These are phyloP conservation scores for Thelonectria blattea DNA, from an alignment of 2,329 filamentous ascomycete genomes.

Conservation along the genomic window DNA sequence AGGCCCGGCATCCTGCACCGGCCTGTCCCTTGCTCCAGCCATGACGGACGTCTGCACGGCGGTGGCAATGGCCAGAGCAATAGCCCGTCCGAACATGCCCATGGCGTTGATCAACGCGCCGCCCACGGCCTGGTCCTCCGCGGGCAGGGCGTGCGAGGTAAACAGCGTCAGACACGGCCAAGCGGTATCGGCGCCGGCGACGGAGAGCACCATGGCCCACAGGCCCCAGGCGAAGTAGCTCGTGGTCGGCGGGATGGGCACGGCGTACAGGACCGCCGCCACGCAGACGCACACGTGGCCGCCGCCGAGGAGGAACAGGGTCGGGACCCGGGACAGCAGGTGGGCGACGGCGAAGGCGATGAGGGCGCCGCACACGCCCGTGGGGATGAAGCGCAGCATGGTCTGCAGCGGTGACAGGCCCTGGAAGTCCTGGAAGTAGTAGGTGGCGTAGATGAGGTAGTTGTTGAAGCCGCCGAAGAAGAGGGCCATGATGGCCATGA, in stretches of 20 bases:
- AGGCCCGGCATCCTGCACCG: slow-evolving; percentile 48
- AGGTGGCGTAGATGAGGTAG: slow-evolving; percentile 71
- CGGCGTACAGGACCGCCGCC: slow-evolving; percentile 65
- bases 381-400: slow-evolving; percentile 71
- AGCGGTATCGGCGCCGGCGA: slow-evolving; percentile 70
- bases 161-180: slow-evolving; percentile 72
- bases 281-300: slow-evolving; percentile 63
- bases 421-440: slow-evolving; percentile 73
- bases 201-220: slow-evolving; percentile 68
- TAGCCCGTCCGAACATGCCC: slow-evolving; percentile 68
- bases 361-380: slow-evolving; percentile 64
- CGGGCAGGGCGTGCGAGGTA: slow-evolving; percentile 65
- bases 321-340: slow-evolving; percentile 63
- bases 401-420: slow-evolving; percentile 67
- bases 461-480: slow-evolving; percentile 74
- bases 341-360: slow-evolving; percentile 62
- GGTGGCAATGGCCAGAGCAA: slow-evolving; percentile 70
- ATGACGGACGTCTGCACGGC: slow-evolving; percentile 69
- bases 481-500: slow-evolving; percentile 68
- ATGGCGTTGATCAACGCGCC: slow-evolving; percentile 72
- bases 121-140: slow-evolving; percentile 70
- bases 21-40: slow-evolving; percentile 52
- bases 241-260: slow-evolving; percentile 64
- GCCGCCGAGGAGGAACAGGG: slow-evolving; percentile 61
- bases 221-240: slow-evolving; percentile 73